Percentiles rank a stretch among this genome's conserved stretches.
phyloP scores from a whole-genome alignment of 2,329 filamentous ascomycete genomes.

The Aureobasidium melanogenum region DNA sequence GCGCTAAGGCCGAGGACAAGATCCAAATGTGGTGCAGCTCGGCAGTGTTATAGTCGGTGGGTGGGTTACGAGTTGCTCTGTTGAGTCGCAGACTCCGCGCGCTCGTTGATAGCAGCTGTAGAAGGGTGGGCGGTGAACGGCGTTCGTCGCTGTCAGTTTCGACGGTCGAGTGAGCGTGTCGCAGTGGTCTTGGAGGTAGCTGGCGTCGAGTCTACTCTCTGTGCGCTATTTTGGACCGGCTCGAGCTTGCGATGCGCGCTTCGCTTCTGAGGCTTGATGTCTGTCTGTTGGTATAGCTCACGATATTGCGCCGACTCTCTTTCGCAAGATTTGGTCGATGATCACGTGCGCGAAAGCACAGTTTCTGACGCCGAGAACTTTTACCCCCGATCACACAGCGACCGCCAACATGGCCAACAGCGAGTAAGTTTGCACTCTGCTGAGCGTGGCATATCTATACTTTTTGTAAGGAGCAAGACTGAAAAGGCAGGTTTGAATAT shows the following conservation, averaged over 20 bases:
- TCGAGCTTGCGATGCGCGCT: neutral
- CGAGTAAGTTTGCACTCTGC: slow-evolving; percentile 11
- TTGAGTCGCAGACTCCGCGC: no score
- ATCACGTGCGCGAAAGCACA: neutral
- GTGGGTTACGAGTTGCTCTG: no score
- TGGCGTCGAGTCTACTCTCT: no score
- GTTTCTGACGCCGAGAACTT: neutral
- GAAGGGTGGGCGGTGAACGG: neutral
- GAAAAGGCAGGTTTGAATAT: slow-evolving; percentile 62
- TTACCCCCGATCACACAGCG: neutral
- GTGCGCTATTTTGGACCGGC: no score
- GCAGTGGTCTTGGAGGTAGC: no score
- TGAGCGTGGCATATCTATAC: neutral
- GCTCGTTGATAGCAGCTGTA: neutral
- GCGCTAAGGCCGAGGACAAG: neutral
- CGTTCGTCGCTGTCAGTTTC: neutral
- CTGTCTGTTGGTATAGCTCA: no score
- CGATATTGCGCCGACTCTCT: no score
- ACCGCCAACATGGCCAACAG: slow-evolving; percentile 14
- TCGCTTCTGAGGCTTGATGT: no score
- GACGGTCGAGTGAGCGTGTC: neutral
- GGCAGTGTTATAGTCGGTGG: no score
- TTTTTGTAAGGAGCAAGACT: neutral
- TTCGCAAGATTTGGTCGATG: neutral
- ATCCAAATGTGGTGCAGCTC: neutral